Percentiles rank a stretch among this genome's conserved stretches.
Evolutionary conservation across 192 early-diverging fungal genomes (phyloP).

Genomic region (Backusella tarrabulga): DNA sequence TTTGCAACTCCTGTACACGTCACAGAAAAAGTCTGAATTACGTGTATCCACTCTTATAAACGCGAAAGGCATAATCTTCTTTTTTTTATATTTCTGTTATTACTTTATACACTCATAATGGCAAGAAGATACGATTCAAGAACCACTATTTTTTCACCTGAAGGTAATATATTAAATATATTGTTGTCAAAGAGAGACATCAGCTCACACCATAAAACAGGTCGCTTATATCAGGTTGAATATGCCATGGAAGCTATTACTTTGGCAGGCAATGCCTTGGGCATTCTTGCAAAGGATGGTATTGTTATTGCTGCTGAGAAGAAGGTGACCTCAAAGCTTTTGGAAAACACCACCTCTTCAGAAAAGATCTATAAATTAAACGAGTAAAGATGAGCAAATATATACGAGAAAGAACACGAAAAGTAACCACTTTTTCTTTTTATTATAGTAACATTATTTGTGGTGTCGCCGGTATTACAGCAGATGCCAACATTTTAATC

Average conservation of each 20-base stretch:
- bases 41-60: slow-evolving; percentile 6
- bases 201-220: slow-evolving; percentile 41
- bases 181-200: not conserved
- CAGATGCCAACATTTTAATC: slow-evolving; percentile 96
- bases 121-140: slow-evolving; percentile 97
- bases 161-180: slow-evolving; percentile 63
- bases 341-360: slow-evolving; percentile 79
- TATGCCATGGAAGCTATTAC: slow-evolving; percentile 99
- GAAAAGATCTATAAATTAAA: slow-evolving; percentile 98
- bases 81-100: not conserved
- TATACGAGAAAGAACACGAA: not conserved
- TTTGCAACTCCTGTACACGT: not conserved
- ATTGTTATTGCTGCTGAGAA: slow-evolving; percentile 97
- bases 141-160: slow-evolving; percentile 99
- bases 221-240: slow-evolving; percentile 98
- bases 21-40: not conserved
- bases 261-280: slow-evolving; percentile 92
- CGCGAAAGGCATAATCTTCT: slow-evolving; percentile 6
- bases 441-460: slow-evolving; percentile 74
- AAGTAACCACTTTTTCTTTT: not conserved
- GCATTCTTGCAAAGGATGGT: slow-evolving; percentile 89
- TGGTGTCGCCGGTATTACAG: slow-evolving; percentile 95
- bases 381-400: slow-evolving; percentile 58
- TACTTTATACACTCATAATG: slow-evolving; percentile 50
- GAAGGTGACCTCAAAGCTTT: slow-evolving; percentile 88